Conservation (phyloP, 345 rosid species). For the Geranium rotundifolium region DNA sequence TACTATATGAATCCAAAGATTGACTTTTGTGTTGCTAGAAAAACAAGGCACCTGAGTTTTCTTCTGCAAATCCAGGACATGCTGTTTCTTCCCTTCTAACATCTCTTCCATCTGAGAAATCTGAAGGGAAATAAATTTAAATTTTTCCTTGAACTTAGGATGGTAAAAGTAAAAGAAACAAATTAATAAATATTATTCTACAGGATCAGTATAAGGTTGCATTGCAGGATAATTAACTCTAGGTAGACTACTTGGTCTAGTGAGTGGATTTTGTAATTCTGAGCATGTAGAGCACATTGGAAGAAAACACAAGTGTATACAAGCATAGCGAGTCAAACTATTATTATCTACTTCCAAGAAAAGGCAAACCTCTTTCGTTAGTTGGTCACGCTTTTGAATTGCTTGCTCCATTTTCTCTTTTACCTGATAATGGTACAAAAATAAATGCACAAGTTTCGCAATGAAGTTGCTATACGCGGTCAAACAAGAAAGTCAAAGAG, state of each 20-base stretch:
- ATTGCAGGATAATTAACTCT: neutral
- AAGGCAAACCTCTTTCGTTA: conserved; percentile 48
- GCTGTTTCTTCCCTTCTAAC: conserved; percentile 34
- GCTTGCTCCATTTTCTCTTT: conserved; percentile 44
- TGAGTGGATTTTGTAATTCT: neutral
- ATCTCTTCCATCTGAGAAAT: conserved; percentile 36
- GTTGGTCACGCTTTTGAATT: conserved; percentile 36
- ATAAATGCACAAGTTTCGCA: neutral
- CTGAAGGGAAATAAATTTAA: conserved; percentile 28
- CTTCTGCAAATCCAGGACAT: conserved; percentile 46
- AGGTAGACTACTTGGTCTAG: neutral
- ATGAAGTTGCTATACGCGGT: neutral
- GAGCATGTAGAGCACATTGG: neutral
- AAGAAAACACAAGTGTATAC: neutral
- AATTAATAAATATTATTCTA: neutral
- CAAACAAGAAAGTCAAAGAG: neutral
- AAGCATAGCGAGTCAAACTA: conserved; percentile 1
- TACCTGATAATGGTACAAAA: conserved; percentile 26
- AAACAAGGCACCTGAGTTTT: conserved; percentile 42
- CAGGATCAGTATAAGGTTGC: neutral
- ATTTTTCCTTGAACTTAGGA: neutral
- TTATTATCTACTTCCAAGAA: neutral
- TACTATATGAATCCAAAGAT: neutral
- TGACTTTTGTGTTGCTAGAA: neutral
- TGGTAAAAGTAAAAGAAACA: neutral